These are phyloP conservation scores for Phytophthora vignae DNA, from an alignment of 352 stramenopile genomes.

Conservation along the genomic window DNA sequence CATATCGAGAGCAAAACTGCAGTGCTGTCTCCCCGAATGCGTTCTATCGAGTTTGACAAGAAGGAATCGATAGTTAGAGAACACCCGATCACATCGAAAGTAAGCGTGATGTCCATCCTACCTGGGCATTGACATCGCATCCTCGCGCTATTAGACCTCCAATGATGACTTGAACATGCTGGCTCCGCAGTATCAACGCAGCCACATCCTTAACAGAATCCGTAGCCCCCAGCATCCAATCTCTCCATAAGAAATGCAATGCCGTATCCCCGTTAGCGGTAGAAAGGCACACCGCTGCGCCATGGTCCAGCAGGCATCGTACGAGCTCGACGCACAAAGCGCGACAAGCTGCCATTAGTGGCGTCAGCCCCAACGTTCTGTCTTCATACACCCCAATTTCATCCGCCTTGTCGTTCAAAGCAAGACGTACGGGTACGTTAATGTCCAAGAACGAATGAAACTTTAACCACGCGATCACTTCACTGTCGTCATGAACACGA, in stretches of 20 bases:
- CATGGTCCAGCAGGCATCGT: slow-evolving; percentile 53
- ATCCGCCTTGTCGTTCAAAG: not conserved
- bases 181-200: slow-evolving; percentile 39
- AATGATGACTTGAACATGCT: slow-evolving; percentile 53
- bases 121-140: slow-evolving; percentile 62
- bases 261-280: slow-evolving; percentile 77
- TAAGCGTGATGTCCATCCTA: slow-evolving; percentile 17
- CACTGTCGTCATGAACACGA: slow-evolving; percentile 36
- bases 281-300: slow-evolving; percentile 52
- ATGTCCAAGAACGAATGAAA: slow-evolving; percentile 72
- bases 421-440: slow-evolving; percentile 58
- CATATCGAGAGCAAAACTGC: slow-evolving; percentile 61
- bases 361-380: slow-evolving; percentile 54
- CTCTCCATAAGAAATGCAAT: slow-evolving; percentile 68
- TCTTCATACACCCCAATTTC: slow-evolving; percentile 27
- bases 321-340: slow-evolving; percentile 62
- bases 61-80: not conserved
- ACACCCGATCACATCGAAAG: not conserved
- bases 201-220: slow-evolving; percentile 43
- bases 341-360: slow-evolving; percentile 75
- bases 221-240: slow-evolving; percentile 39
- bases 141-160: slow-evolving; percentile 42
- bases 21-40: slow-evolving; percentile 66
- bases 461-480: slow-evolving; percentile 68
- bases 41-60: slow-evolving; percentile 49